These are phyloP conservation scores for Metschnikowia cubensis DNA, from an alignment of 805 yeast genomes.

Conservation along the genomic window DNA sequence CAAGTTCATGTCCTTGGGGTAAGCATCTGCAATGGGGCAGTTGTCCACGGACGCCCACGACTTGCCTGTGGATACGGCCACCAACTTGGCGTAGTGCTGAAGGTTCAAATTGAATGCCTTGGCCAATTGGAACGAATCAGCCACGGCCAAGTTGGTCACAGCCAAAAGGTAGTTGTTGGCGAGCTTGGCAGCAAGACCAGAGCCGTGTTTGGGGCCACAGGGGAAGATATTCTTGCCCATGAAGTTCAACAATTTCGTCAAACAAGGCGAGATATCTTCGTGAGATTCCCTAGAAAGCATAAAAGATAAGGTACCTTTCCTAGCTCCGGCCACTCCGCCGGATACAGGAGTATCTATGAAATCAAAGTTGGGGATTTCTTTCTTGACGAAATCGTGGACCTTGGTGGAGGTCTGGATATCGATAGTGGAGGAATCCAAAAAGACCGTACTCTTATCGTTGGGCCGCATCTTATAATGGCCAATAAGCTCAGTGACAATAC, in stretches of 20 bases:
- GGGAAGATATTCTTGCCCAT: constrained; percentile 50
- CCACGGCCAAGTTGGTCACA: constrained; percentile 49
- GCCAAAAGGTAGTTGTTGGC: constrained; percentile 53
- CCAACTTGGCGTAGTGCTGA: constrained; percentile 44
- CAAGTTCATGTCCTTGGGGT: constrained; percentile 33
- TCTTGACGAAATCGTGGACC: constrained; percentile 33
- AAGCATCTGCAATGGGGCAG: constrained; percentile 49
- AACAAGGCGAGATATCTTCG: constrained; percentile 27
- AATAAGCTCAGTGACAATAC: constrained; percentile 38
- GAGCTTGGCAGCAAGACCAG: constrained; percentile 53
- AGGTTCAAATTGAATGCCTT: constrained; percentile 45
- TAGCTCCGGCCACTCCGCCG: constrained; percentile 54
- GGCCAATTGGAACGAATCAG: constrained; percentile 54
- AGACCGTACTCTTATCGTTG: constrained; percentile 20
- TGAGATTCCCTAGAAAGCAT: constrained; percentile 43
- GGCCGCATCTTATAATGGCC: constrained; percentile 22
- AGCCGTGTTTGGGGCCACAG: constrained; percentile 46
- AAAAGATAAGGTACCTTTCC: constrained; percentile 48
- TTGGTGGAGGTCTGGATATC: constrained; percentile 46
- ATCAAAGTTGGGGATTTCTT: constrained; percentile 32
- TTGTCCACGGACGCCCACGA: constrained; percentile 54
- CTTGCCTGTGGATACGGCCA: constrained; percentile 50
- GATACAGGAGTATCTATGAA: constrained; percentile 55
- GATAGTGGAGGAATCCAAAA: constrained; percentile 50
- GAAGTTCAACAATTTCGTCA: constrained; percentile 27